Evolutionary conservation across 768 basidiomycete genomes (phyloP).

Genomic region (Pleurotus pulmonarius): DNA sequence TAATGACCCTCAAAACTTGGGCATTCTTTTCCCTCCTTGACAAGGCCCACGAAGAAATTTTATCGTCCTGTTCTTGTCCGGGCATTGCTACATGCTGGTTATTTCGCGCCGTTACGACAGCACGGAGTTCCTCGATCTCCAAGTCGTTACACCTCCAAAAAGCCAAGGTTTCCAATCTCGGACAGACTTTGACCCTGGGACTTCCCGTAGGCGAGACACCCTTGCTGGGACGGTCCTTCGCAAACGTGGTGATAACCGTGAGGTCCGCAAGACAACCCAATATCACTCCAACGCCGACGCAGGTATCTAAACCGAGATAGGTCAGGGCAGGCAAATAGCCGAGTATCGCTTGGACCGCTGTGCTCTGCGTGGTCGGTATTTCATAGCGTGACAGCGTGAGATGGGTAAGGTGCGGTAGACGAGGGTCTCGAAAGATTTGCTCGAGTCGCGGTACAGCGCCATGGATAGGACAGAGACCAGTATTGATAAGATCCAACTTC

Average conservation of each 20-base stretch:
- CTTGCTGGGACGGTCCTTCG: constrained; percentile 8
- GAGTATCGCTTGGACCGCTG: constrained; percentile 30
- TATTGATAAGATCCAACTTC: background rate
- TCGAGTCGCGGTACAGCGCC: constrained; percentile 35
- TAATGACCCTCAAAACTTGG: constrained; percentile 23
- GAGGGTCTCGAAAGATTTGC: constrained; percentile 53
- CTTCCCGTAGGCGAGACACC: constrained; percentile 8
- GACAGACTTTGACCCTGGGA: constrained; percentile 44
- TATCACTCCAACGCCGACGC: constrained; percentile 36
- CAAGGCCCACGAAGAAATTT: too few relatives aligned
- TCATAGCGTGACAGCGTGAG: constrained; percentile 46
- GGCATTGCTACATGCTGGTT: too few relatives aligned
- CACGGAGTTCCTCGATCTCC: constrained; percentile 29
- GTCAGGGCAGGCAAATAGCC: constrained; percentile 49
- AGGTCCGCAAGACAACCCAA: constrained; percentile 37
- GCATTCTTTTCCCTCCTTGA: background rate
- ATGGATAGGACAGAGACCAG: background rate
- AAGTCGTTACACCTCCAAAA: constrained; percentile 50
- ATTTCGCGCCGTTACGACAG: constrained; percentile 25
- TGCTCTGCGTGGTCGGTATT: constrained; percentile 29
- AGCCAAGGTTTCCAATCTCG: constrained; percentile 44
- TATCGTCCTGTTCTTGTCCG: background rate
- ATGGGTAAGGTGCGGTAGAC: constrained; percentile 44
- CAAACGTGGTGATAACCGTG: constrained; percentile 21
- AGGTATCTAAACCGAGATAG: constrained; percentile 43